Base-by-base conservation (phyloP, 768 basidiomycete species). In the Mycena chlorophos region DNA sequence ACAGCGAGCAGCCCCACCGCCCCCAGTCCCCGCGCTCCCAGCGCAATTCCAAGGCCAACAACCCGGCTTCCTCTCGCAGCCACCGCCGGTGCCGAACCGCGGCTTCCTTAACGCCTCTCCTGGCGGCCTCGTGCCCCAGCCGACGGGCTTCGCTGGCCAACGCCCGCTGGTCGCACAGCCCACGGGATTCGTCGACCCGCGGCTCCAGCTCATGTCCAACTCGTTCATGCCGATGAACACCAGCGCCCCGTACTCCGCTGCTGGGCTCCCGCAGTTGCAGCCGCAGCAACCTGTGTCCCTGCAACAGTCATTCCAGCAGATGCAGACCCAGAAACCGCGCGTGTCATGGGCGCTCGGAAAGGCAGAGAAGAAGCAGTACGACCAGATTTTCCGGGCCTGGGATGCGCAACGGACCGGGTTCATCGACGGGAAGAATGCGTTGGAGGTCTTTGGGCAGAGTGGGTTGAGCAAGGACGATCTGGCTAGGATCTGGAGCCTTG, bases 341-440 rank as follows among this genome's bases (percentile, higher is more conserved):
- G 78, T 97, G 34, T 84, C 92, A 0, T 99, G 97, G 97, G 82
- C 86, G 0, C 73, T 98, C 51, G 84, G 84, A 3, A 89, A 90
- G 70, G 81, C 83, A 4, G 97, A 99, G 77, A 95, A 95, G 80
- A 96, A 97, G 77, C 88, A 88, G 61, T 99, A 98, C 65, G 92
- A 98, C 68, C 82, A 89, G 65, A 95, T 98, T 65, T 99, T 99
- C 75, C 79, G 96, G 56, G 88, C 91, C n/a, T 99, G 97, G 97
- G 96, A 98, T 67, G 72, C 84, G 0, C 78, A 83, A 37, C 77
- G 79, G 6, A 84, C 84, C 0, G 94, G 94, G 0, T 98, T 95
- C 71, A 91, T 99, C 66, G 83, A 72, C 46, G 95, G 97, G 25
- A 74, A 80, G 61, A 89, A 84, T 16, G 96, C 95, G 1, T 75